phyloP scores from a whole-genome alignment of 2,329 filamentous ascomycete species.

The Aspergillus flavus region DNA sequence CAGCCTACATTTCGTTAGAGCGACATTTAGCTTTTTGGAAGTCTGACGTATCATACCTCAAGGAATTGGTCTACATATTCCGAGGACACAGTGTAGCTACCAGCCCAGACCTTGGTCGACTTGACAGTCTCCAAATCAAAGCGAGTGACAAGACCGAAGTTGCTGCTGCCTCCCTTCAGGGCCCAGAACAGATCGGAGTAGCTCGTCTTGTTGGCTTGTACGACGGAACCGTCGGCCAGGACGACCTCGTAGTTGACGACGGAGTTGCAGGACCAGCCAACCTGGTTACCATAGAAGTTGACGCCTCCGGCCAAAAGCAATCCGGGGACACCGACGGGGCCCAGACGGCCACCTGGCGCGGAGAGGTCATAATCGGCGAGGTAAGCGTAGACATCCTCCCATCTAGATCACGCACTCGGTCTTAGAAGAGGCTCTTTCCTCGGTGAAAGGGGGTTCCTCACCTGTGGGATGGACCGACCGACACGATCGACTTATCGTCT shows the following conservation, averaged over 20 bases:
- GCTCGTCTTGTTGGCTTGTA: slow-evolving; percentile 37
- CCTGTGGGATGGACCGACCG: slow-evolving; percentile 32
- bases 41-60: slow-evolving; percentile 15
- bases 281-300: slow-evolving; percentile 33
- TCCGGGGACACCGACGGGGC: slow-evolving; percentile 33
- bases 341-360: slow-evolving; percentile 30
- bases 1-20: slow-evolving; percentile 23
- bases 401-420: slow-evolving; percentile 19
- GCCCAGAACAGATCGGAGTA: slow-evolving; percentile 42
- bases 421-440: background rate
- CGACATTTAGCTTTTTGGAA: background rate
- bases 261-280: slow-evolving; percentile 32
- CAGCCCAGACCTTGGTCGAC: slow-evolving; percentile 38
- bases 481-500: slow-evolving; percentile 30
- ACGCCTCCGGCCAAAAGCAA: slow-evolving; percentile 33
- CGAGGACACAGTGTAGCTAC: slow-evolving; percentile 28
- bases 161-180: slow-evolving; percentile 47
- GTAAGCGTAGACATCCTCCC: slow-evolving; percentile 39
- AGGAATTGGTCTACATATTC: slow-evolving; percentile 31
- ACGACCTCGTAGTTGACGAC: slow-evolving; percentile 39
- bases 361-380: slow-evolving; percentile 24
- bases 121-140: slow-evolving; percentile 40
- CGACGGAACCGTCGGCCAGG: slow-evolving; percentile 40
- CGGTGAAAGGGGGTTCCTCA: slow-evolving; percentile 12
- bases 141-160: slow-evolving; percentile 47